A percentile compares a stretch with the other conserved stretches of the same genome.
These are phyloP conservation scores for Melocanna baccifera DNA, from an alignment of 176 grass and related monocot species.

Conservation along the genomic window DNA sequence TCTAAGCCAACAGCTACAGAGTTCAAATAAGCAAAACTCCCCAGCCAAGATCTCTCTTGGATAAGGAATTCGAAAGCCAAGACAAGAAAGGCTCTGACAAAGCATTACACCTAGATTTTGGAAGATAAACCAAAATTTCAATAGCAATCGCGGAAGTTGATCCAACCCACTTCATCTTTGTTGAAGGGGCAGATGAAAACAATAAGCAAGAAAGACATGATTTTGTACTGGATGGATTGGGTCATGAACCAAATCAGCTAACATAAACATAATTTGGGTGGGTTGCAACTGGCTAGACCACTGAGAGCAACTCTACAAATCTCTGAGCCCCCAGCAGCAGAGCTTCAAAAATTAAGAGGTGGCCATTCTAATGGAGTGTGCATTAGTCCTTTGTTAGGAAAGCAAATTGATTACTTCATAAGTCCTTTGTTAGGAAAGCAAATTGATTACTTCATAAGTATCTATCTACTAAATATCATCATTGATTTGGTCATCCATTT, in stretches of 20 bases:
- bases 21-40: background rate
- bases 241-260: constrained; percentile 13
- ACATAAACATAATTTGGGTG: background rate
- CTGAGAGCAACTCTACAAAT: background rate
- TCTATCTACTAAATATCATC: background rate
- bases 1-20: background rate
- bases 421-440: background rate
- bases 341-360: constrained; percentile 11
- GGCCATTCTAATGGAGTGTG: background rate
- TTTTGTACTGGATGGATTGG: background rate
- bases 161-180: background rate
- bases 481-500: background rate
- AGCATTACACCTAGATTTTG: background rate
- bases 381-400: background rate
- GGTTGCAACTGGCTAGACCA: background rate
- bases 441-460: background rate
- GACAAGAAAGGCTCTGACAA: background rate
- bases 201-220: background rate
- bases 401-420: background rate
- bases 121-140: background rate
- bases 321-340: background rate
- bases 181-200: background rate
- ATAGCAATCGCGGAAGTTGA: background rate
- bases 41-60: background rate
- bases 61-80: background rate